Evolutionary conservation across 1,284 basidiomycete species (phyloP).

Genomic region (Malassezia sp.): DNA sequence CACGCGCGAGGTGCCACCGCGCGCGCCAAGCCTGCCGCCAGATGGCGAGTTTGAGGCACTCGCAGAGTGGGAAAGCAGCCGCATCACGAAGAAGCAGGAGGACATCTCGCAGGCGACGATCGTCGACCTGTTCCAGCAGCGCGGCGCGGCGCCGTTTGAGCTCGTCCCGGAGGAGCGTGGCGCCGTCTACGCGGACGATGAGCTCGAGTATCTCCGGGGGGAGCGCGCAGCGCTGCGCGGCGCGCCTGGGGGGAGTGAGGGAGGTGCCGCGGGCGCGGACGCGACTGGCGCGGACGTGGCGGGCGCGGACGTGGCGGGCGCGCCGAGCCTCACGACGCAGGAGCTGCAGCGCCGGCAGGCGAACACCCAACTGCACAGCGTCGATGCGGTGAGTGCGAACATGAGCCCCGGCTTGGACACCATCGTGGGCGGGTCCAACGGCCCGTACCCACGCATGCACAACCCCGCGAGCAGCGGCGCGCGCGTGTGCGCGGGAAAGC

Average conservation of each 20-base stretch:
- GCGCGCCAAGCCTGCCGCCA: constrained; percentile 35
- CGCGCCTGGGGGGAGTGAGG: background rate
- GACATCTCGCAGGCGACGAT: background rate
- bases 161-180: background rate
- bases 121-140: constrained; percentile 4
- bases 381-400: constrained; percentile 31
- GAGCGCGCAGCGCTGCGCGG: background rate
- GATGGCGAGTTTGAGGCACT: constrained; percentile 42
- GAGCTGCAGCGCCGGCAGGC: constrained; percentile 35
- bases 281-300: constrained; percentile 9
- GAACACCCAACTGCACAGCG: constrained; percentile 30
- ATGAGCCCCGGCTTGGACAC: constrained; percentile 27
- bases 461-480: background rate
- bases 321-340: constrained; percentile 9
- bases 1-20: constrained; percentile 18
- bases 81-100: constrained; percentile 27
- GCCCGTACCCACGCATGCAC: constrained; percentile 33
- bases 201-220: background rate
- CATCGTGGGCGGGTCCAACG: constrained; percentile 29
- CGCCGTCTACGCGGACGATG: background rate
- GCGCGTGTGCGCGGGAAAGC: constrained; percentile 35
- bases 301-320: constrained; percentile 9
- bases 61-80: constrained; percentile 37
- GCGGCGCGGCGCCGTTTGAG: background rate
- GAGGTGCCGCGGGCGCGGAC: background rate